A percentile compares a stretch with the other conserved stretches of the same genome.
Conservation (phyloP, 2,329 filamentous ascomycete genomes). For the Clonostachys byssicola region DNA sequence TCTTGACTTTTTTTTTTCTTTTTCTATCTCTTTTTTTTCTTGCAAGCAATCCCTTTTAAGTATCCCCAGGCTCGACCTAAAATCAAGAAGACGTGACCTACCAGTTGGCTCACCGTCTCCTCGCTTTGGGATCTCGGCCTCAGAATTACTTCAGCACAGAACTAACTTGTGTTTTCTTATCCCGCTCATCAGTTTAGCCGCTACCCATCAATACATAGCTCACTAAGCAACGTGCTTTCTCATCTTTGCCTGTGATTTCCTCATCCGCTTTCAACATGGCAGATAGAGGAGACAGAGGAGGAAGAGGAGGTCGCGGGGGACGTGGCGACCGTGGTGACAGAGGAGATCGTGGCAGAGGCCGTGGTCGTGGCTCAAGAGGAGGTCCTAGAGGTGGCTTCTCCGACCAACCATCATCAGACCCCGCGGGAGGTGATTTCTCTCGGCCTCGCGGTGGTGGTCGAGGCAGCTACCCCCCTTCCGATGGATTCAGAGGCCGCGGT, state of each 20-base stretch:
- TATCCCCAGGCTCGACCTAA: no score
- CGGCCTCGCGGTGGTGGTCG: conserved; percentile 11
- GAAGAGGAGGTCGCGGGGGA: conserved; percentile 7
- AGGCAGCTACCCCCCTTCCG: conserved; percentile 9
- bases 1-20: no score
- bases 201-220: conserved; percentile 12
- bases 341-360: conserved; percentile 13
- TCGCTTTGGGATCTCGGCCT: no score
- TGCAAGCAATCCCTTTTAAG: no score
- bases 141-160: no score
- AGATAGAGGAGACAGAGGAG: conserved; percentile 8
- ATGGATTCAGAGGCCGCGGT: conserved; percentile 11
- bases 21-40: no score
- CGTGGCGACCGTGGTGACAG: conserved; percentile 12
- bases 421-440: conserved; percentile 2
- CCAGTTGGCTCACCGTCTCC: no score
- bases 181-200: no score
- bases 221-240: no score
- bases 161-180: no score
- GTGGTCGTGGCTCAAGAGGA: conserved; percentile 7
- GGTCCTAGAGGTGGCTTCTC: conserved; percentile 10
- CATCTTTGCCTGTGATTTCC: no score
- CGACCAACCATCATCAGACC: conserved; percentile 7
- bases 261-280: not conserved
- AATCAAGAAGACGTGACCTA: no score